Evolutionary conservation across 75 land plant genomes (phyloP), one percentile per base, ranked within the genome.

Genomic region (Pinus albicaulis): DNA sequence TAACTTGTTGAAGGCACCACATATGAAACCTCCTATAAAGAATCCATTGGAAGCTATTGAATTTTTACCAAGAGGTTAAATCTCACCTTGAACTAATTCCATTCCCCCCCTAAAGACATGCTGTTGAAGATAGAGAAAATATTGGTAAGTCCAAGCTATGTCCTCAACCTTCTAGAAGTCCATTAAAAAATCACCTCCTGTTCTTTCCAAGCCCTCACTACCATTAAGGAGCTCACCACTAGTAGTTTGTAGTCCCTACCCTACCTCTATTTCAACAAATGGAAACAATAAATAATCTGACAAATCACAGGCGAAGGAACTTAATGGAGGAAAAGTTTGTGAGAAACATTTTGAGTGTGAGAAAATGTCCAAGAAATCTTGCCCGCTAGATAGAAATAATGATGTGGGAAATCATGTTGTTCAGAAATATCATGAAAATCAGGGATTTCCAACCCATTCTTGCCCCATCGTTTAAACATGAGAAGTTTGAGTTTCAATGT

Each of bases 61-160:
- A 25, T 61, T 84, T 23, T 76, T 86, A 7, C 86, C 86, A 28
- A 90, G 83, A 76, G 73, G 80, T 22, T 22, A 88, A 78, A 83
- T 59, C 86, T 1, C 88, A 77, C 66, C 48, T 76, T 76, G 89
- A 87, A 20, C 79, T 74, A 19, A 38, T 58, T 60, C 80, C 85
- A 55, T 69, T 76, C 2, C 13, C 77, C 73, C 70, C 71, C 66
- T 76, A 80, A 36, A 84, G 74, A 55, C 80, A 76, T 58, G 73
- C 57, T 72, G 66, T 25, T 58, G 87, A 87, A 72, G 88, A 83
- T 80, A 76, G 76, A 77, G 14, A 41, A 6, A 72, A 55, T 34
- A 38, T 80, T 74, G 22, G 59, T 26, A 86, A 80, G 84, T 16
- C 72, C n/a, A 82, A 75, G 58, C 81, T 64, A 55, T 74, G 80